A percentile compares a stretch with the other conserved stretches of the same genome.
Conservation (phyloP, 2,329 filamentous ascomycete genomes). For the Paradendryphiella salina region DNA sequence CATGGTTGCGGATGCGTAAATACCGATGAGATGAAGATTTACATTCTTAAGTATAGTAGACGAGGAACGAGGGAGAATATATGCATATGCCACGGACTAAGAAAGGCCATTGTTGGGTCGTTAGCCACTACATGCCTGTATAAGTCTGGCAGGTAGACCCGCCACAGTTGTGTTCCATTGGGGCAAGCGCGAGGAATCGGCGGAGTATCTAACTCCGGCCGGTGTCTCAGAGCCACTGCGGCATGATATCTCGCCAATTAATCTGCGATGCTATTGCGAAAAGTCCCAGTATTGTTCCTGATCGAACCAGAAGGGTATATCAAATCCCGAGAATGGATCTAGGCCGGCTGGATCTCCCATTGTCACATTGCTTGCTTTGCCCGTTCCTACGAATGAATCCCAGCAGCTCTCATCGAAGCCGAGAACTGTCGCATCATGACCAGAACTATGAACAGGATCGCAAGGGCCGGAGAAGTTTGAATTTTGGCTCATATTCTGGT, state of each 20-base stretch:
- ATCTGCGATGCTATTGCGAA: constrained; percentile 13
- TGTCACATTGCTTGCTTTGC: neutral
- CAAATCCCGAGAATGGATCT: constrained; percentile 42
- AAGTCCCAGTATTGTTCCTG: constrained; percentile 40
- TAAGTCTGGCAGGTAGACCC: neutral
- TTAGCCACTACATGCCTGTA: neutral
- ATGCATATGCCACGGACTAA: neutral
- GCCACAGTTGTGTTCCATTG: constrained; percentile 2
- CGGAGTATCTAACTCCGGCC: constrained; percentile 21
- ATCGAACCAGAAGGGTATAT: constrained; percentile 45
- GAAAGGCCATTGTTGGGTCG: neutral
- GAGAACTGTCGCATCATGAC: neutral
- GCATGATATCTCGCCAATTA: neutral
- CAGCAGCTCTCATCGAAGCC: constrained; percentile 6
- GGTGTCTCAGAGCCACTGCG: constrained; percentile 25
- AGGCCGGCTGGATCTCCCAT: constrained; percentile 13
- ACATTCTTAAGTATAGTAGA: neutral
- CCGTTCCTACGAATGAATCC: constrained; percentile 14
- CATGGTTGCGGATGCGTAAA: constrained; percentile 17
- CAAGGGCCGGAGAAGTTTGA: too few relatives aligned
- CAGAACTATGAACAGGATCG: neutral
- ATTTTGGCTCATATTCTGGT: neutral
- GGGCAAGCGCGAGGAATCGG: constrained; percentile 16
- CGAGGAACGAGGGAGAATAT: neutral
- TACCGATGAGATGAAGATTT: neutral